phyloP scores from a whole-genome alignment of 1,139 yeast species.

The Candida pseudoviswanathii region DNA sequence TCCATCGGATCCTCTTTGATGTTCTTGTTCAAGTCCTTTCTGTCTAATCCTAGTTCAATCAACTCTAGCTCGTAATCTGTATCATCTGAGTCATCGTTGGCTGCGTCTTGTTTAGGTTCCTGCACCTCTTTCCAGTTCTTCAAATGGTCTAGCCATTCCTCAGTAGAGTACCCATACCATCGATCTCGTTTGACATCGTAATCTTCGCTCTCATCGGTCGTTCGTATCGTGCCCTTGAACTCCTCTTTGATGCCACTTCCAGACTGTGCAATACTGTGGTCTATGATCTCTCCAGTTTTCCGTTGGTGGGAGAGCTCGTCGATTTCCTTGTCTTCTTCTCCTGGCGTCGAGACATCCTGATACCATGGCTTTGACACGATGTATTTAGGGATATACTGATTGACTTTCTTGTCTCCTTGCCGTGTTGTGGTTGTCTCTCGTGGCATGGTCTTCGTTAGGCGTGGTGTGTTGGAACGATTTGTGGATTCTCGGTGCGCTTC shows the following conservation, averaged over 20 bases:
- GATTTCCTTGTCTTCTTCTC: slow-evolving; percentile 12
- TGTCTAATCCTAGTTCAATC: slow-evolving; percentile 46
- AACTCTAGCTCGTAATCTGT: slow-evolving; percentile 53
- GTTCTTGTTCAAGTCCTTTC: slow-evolving; percentile 27
- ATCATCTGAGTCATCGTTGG: slow-evolving; percentile 36
- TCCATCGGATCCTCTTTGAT: slow-evolving; percentile 39
- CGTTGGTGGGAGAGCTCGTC: slow-evolving; percentile 30
- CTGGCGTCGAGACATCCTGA: slow-evolving; percentile 13
- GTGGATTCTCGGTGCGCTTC: not conserved
- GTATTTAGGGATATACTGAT: slow-evolving; percentile 33
- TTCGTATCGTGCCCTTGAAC: slow-evolving; percentile 18
- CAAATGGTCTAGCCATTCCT: slow-evolving; percentile 58
- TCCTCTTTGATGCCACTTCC: slow-evolving; percentile 39
- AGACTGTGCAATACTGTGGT: slow-evolving; percentile 32
- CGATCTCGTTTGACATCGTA: slow-evolving; percentile 75
- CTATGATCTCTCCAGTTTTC: slow-evolving; percentile 24
- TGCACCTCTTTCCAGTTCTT: slow-evolving; percentile 46
- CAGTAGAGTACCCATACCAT: slow-evolving; percentile 73
- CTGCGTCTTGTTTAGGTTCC: slow-evolving; percentile 14
- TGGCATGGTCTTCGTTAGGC: not conserved
- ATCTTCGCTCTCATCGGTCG: slow-evolving; percentile 39
- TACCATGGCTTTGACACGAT: slow-evolving; percentile 36
- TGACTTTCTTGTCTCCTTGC: slow-evolving; percentile 16
- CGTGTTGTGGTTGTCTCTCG: slow-evolving; percentile 6
- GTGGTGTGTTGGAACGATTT: not conserved